Percentiles rank a stretch among this genome's conserved stretches.
Evolutionary conservation across 2,329 filamentous ascomycete species (phyloP).

Genomic region (Trichoderma hamatum): DNA sequence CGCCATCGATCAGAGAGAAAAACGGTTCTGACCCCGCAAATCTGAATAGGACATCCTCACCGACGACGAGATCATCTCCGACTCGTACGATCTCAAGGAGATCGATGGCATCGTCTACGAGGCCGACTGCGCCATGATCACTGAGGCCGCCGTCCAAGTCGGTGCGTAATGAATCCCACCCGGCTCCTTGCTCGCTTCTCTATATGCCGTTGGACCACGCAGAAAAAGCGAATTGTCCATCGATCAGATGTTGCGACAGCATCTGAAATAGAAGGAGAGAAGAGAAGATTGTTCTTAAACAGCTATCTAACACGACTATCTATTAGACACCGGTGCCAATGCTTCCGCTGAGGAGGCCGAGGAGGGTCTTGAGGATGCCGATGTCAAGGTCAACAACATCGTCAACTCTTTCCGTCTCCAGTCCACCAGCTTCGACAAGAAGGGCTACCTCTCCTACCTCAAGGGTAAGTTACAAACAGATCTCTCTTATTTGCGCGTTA

Average conservation of each 20-base stretch:
- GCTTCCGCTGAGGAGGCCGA: slow-evolving; percentile 90
- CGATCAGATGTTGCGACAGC: neutral
- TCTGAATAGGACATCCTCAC: slow-evolving; percentile 76
- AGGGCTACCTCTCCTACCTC: slow-evolving; percentile 77
- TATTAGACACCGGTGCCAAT: slow-evolving; percentile 85
- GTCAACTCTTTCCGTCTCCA: slow-evolving; percentile 89
- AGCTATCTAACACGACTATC: neutral
- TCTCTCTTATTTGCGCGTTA: neutral
- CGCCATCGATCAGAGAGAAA: slow-evolving; percentile 18
- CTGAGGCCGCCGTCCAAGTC: slow-evolving; percentile 72
- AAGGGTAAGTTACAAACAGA: slow-evolving; percentile 64
- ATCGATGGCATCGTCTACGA: slow-evolving; percentile 83
- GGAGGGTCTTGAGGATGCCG: slow-evolving; percentile 70
- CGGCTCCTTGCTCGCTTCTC: neutral
- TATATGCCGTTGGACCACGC: neutral
- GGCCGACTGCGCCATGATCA: slow-evolving; percentile 89
- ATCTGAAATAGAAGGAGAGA: neutral
- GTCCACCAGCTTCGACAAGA: slow-evolving; percentile 82
- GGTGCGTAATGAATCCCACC: slow-evolving; percentile 54
- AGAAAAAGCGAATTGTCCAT: neutral
- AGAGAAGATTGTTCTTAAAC: rapidly evolving
- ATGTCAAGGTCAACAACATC: slow-evolving; percentile 85
- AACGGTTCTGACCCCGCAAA: slow-evolving; percentile 36
- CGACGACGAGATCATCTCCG: slow-evolving; percentile 94
- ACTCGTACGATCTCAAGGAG: slow-evolving; percentile 84